Base-by-base conservation (phyloP, 768 basidiomycete genomes). In the Russula olivacea region DNA sequence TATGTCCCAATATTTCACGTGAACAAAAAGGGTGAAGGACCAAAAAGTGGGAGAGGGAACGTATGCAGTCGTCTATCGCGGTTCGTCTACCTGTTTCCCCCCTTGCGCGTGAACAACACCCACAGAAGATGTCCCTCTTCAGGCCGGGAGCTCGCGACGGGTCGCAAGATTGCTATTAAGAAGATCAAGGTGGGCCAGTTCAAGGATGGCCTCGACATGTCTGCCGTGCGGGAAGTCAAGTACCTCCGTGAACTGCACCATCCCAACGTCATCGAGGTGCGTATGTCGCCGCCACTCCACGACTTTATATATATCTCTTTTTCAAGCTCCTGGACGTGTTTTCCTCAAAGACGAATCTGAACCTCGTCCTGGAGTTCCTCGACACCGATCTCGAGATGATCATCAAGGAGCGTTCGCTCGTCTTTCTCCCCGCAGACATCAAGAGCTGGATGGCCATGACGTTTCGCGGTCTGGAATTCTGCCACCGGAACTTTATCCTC, bases 381-480 rank as follows among this genome's bases (percentile, higher is more conserved):
- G 91, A 96, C 68, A 94, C 91, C 30, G 97, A 99, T 75, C 80
- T 99, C 36, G 97, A 99, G 76, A 92, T 92, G 74, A 87, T 98
- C 69, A 98, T 99, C 74, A 93, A 93, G 71, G 95, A 99, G 74
- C 83, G 91, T 48, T 81, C 87, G 1, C 85, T 97, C 61, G 90
- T 98, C 25, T 98, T 99, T 73, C 79, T 94, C 36, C 90, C 92
- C 4, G 92, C 91, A 1, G 97, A 99, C 73, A 94, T 98, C 77
- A 99, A 99, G 74, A 88, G 89, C 66, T 99, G 97, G 96, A 92
- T 97, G 84, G 90, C 91, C 12, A 98, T 98, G 97, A 94, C 91
- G 0, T 86, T 98, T 71, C 86, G 94, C 45, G 97, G 97, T 2
- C 80, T 99, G n/a, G 97, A 98, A 74, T 98, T 97, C 73, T 98